phyloP scores from a whole-genome alignment of 768 basidiomycete genomes.

The Amanita inopinata region DNA sequence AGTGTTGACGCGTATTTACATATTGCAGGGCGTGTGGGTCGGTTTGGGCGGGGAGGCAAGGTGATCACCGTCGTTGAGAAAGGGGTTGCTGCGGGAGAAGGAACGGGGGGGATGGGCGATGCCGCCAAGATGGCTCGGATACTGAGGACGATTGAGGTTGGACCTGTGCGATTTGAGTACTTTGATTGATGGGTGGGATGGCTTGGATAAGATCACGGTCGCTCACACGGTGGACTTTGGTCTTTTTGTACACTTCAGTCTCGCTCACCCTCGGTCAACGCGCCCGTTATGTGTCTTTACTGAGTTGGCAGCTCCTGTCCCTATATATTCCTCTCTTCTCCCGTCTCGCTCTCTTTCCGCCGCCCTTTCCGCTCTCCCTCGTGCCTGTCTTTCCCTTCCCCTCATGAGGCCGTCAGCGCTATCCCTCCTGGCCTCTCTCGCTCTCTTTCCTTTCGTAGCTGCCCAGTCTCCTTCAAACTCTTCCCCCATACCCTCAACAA shows the following conservation, averaged over 20 bases:
- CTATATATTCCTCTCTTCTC: conserved; percentile 16
- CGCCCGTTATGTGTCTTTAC: conserved; percentile 7
- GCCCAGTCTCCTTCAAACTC: conserved; percentile 25
- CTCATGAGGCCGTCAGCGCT: conserved; percentile 11
- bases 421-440: conserved; percentile 13
- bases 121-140: conserved; percentile 31
- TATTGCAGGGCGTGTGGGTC: conserved; percentile 65
- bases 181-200: conserved; percentile 29
- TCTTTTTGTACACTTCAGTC: neutral
- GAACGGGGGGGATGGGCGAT: conserved; percentile 16
- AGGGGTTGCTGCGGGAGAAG: conserved; percentile 18
- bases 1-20: conserved; percentile 58
- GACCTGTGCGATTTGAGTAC: conserved; percentile 37
- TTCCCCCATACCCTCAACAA: conserved; percentile 12
- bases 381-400: conserved; percentile 9
- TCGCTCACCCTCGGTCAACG: conserved; percentile 1
- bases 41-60: conserved; percentile 57
- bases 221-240: neutral
- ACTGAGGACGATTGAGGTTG: conserved; percentile 33
- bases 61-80: conserved; percentile 53
- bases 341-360: conserved; percentile 9
- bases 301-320: conserved; percentile 14
- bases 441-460: conserved; percentile 20
- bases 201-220: neutral
- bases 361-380: conserved; percentile 7